Conservation (phyloP, 2,329 filamentous ascomycete genomes). For the Colletotrichum echinochloae region DNA sequence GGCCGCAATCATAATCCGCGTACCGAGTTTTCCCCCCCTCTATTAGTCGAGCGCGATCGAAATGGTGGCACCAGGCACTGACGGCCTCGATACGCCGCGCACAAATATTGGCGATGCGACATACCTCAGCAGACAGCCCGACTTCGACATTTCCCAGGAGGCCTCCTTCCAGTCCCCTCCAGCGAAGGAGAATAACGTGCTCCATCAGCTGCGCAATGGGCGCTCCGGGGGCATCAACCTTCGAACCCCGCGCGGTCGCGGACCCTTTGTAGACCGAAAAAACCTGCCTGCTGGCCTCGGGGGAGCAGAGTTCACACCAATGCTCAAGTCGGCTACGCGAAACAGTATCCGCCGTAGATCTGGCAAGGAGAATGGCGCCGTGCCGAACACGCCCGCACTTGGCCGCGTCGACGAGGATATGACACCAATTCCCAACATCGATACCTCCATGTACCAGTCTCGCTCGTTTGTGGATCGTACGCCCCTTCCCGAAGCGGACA, state of each 20-base stretch:
- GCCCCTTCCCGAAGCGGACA: constrained; percentile 75
- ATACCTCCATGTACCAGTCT: constrained; percentile 78
- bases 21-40: constrained; percentile 8
- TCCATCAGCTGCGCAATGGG: constrained; percentile 79
- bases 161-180: constrained; percentile 84
- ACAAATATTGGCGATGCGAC: constrained; percentile 88
- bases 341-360: constrained; percentile 73
- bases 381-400: constrained; percentile 76
- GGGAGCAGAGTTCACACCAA: constrained; percentile 89
- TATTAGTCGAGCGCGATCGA: constrained; percentile 45
- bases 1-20: constrained; percentile 27
- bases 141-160: constrained; percentile 88
- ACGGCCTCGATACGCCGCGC: constrained; percentile 84
- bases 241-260: constrained; percentile 80
- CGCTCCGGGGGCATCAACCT: constrained; percentile 68
- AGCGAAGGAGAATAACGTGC: constrained; percentile 79
- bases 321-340: constrained; percentile 84
- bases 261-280: constrained; percentile 76
- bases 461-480: constrained; percentile 76
- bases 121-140: constrained; percentile 75
- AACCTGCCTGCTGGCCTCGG: constrained; percentile 76
- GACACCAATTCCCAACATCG: constrained; percentile 78
- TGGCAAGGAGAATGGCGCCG: constrained; percentile 72
- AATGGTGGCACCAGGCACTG: constrained; percentile 75
- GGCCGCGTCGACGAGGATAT: constrained; percentile 77